A percentile compares a stretch with the other conserved stretches of the same genome.
Conservation (phyloP, 768 basidiomycete genomes). For the button mushroom (Agaricus bisporus) region DNA sequence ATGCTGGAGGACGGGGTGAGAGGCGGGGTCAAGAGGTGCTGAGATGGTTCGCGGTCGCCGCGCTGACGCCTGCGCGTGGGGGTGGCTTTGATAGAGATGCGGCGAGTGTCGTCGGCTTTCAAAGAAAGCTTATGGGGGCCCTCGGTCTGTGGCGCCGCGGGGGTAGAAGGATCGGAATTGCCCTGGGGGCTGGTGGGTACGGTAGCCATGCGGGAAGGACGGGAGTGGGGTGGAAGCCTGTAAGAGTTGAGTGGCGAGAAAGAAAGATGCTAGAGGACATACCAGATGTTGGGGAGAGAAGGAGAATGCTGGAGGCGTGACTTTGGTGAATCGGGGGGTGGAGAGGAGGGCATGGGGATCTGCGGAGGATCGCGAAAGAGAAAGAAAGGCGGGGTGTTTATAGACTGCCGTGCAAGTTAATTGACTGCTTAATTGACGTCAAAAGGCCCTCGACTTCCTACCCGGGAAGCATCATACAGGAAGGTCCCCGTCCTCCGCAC, state of each 20-base stretch:
- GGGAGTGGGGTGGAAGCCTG: slow-evolving; percentile 45
- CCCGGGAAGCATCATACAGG: slow-evolving; percentile 20
- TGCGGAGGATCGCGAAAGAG: slow-evolving; percentile 17
- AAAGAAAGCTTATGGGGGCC: slow-evolving; percentile 16
- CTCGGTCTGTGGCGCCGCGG: slow-evolving; percentile 11
- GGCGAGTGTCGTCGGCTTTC: slow-evolving; percentile 11
- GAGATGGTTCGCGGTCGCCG: slow-evolving; percentile 28
- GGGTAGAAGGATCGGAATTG: slow-evolving; percentile 21
- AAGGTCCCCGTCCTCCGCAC: slow-evolving; percentile 25
- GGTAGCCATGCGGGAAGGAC: slow-evolving; percentile 24
- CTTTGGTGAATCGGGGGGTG: slow-evolving; percentile 8
- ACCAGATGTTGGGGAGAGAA: slow-evolving; percentile 70
- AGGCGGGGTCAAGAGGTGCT: slow-evolving; percentile 55
- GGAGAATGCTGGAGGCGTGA: slow-evolving; percentile 54
- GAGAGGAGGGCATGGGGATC: slow-evolving; percentile 12
- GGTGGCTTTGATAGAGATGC: slow-evolving; percentile 1
- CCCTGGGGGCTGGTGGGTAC: slow-evolving; percentile 19
- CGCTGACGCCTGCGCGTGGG: slow-evolving; percentile 26
- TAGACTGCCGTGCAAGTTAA: slow-evolving; percentile 30
- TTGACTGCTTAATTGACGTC: slow-evolving; percentile 40
- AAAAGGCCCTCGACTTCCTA: slow-evolving; percentile 28
- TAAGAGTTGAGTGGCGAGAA: not conserved
- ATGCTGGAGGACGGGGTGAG: slow-evolving; percentile 63
- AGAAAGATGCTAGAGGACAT: not conserved
- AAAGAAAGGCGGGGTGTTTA: slow-evolving; percentile 29